Evolutionary conservation across 2,329 filamentous ascomycete species (phyloP).

Genomic region (Pseudogymnoascus sp.): DNA sequence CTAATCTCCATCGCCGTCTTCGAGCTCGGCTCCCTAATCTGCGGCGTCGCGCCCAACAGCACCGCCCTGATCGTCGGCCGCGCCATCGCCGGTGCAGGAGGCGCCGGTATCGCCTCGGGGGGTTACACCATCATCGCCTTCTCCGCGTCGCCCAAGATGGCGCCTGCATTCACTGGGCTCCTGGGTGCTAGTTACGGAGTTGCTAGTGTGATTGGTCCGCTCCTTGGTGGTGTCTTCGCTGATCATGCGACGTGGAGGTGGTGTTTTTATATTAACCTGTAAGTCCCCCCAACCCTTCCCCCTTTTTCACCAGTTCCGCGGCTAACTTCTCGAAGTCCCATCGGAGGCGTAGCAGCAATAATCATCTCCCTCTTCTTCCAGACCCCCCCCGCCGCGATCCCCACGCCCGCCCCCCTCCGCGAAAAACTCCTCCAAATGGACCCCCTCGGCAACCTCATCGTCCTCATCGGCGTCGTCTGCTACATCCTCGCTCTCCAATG

Average conservation of each 20-base stretch:
- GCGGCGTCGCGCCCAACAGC: constrained; percentile 20
- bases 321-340: constrained; percentile 12
- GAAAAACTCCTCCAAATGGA: constrained; percentile 41
- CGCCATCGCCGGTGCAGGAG: constrained; percentile 22
- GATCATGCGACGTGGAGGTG: constrained; percentile 30
- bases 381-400: constrained; percentile 29
- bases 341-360: constrained; percentile 27
- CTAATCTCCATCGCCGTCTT: constrained; percentile 21
- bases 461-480: constrained; percentile 34
- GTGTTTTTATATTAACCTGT: constrained; percentile 32
- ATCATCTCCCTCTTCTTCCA: constrained; percentile 33
- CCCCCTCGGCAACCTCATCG: constrained; percentile 33
- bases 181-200: constrained; percentile 20
- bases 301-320: too few species aligned
- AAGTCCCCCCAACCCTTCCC: constrained; percentile 21
- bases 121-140: constrained; percentile 34
- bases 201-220: constrained; percentile 20
- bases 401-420: constrained; percentile 25
- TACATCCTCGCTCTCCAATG: constrained; percentile 39
- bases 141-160: constrained; percentile 20
- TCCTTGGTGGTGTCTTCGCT: constrained; percentile 27
- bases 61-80: constrained; percentile 23
- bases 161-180: constrained; percentile 21
- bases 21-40: constrained; percentile 24
- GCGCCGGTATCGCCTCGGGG: constrained; percentile 25